phyloP scores from a whole-genome alignment of 2,329 filamentous ascomycete species.

The Fusarium sp. region DNA sequence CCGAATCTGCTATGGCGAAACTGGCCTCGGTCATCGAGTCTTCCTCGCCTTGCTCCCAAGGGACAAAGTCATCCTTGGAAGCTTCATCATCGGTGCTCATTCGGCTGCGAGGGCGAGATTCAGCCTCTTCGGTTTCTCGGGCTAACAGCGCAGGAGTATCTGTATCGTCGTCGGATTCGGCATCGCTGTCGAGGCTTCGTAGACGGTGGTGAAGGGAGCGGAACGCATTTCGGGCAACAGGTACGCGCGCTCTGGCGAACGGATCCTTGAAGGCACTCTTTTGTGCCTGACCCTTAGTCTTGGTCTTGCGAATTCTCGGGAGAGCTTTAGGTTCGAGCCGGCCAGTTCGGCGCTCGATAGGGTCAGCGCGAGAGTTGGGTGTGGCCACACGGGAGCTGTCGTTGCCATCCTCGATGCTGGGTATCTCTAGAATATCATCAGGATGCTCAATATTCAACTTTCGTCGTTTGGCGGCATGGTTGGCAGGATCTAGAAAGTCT shows the following conservation, averaged over 20 bases:
- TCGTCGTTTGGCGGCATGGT: conserved; percentile 81
- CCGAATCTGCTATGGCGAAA: conserved; percentile 70
- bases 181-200: conserved; percentile 71
- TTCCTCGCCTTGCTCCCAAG: conserved; percentile 65
- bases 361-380: conserved; percentile 71
- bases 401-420: conserved; percentile 66
- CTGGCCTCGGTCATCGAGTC: conserved; percentile 79
- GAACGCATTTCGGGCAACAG: conserved; percentile 69
- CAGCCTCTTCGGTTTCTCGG: conserved; percentile 85
- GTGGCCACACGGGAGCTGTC: conserved; percentile 73
- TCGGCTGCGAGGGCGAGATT: conserved; percentile 83
- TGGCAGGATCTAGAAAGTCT: conserved; percentile 82
- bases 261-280: conserved; percentile 75
- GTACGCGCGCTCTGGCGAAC: conserved; percentile 71
- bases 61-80: conserved; percentile 61
- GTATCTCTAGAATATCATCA: conserved; percentile 65
- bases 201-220: conserved; percentile 83
- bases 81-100: conserved; percentile 71
- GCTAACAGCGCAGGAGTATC: conserved; percentile 67
- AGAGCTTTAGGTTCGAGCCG: conserved; percentile 69
- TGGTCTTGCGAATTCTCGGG: conserved; percentile 79
- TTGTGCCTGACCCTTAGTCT: conserved; percentile 64
- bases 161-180: conserved; percentile 88
- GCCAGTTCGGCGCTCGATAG: conserved; percentile 69
- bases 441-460: conserved; percentile 81